Conservation (phyloP, 2,329 filamentous ascomycete species). For the Fusarium coffeatum region DNA sequence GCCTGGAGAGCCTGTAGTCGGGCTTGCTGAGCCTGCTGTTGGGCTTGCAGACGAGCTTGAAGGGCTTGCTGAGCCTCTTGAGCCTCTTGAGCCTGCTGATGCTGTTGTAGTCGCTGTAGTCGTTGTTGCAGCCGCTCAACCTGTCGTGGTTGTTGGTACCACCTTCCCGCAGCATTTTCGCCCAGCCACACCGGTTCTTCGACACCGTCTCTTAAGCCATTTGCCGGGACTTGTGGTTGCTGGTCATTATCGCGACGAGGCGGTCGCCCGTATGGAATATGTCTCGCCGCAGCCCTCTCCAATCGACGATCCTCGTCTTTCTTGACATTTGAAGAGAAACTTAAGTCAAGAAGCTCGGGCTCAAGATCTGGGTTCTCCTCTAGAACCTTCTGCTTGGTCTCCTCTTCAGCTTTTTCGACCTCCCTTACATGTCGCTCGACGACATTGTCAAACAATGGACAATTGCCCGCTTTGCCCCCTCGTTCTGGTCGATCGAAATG, state of each 20-base stretch:
- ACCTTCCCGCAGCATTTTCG: background rate
- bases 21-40: background rate
- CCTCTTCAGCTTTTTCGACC: conserved; percentile 69
- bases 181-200: background rate
- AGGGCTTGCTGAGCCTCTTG: background rate
- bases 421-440: conserved; percentile 72
- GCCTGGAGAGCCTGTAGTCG: background rate
- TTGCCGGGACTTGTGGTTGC: background rate
- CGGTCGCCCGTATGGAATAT: background rate
- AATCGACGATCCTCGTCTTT: conserved; percentile 54
- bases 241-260: background rate
- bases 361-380: conserved; percentile 71
- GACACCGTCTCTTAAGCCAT: background rate
- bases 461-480: conserved; percentile 65
- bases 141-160: background rate
- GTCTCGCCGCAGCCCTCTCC: background rate
- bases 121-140: background rate
- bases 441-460: conserved; percentile 74
- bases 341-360: conserved; percentile 67
- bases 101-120: background rate
- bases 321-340: conserved; percentile 65
- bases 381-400: conserved; percentile 65
- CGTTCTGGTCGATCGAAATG: conserved; percentile 72
- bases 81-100: background rate
- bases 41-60: background rate